A percentile compares a stretch with the other conserved stretches of the same genome.
These are phyloP conservation scores for Luvunga scandens DNA, from an alignment of 345 rosid species.

Conservation along the genomic window DNA sequence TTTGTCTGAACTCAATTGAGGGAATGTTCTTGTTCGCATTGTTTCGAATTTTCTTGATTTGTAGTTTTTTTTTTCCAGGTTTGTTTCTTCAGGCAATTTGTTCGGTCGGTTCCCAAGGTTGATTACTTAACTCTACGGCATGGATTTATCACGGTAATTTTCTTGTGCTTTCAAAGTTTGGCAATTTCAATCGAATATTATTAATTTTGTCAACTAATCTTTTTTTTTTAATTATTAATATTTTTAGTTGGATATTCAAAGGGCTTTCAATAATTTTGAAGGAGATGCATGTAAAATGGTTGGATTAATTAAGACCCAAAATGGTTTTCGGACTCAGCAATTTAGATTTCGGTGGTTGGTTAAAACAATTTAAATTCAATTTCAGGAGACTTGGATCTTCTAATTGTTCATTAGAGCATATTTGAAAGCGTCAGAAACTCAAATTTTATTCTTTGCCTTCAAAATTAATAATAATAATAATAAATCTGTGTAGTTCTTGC, in stretches of 20 bases:
- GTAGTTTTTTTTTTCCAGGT: conserved; percentile 37
- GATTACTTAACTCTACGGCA: conserved; percentile 90
- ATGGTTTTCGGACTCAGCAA: background rate
- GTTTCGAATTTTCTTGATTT: background rate
- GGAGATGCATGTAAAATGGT: background rate
- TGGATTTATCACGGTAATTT: conserved; percentile 80
- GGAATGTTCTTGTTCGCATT: background rate
- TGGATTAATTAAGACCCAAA: background rate
- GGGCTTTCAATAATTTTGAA: too few relatives aligned
- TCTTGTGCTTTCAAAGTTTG: background rate
- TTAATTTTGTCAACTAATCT: background rate
- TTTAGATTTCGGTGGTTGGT: too few relatives aligned
- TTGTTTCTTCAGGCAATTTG: conserved; percentile 89
- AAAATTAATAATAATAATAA: too few relatives aligned
- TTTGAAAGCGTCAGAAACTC: too few relatives aligned
- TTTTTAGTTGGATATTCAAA: too few relatives aligned
- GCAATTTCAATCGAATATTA: background rate
- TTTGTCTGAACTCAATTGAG: background rate
- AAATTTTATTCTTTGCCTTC: too few relatives aligned
- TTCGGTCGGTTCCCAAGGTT: conserved; percentile 75
- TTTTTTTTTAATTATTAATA: background rate
- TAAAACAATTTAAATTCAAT: too few relatives aligned
- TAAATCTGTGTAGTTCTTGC: too few relatives aligned
- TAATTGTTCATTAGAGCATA: too few relatives aligned
- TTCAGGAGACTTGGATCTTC: too few relatives aligned